Base-by-base conservation (phyloP, 2,329 filamentous ascomycete genomes). In the Biscogniauxia sp. region DNA sequence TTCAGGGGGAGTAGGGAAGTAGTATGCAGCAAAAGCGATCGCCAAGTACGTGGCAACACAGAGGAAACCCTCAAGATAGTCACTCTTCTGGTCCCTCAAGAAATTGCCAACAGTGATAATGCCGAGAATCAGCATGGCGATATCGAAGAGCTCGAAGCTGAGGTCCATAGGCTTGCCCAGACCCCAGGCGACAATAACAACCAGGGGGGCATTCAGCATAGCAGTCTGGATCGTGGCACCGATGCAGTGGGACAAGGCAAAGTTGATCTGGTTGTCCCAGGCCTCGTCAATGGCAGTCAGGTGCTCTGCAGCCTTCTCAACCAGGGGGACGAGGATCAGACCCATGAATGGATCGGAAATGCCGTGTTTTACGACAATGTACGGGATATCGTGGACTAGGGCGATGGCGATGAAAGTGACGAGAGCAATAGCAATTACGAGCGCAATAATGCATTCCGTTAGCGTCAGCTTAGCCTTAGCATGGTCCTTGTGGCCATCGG, bases 81-180 rank as follows among this genome's bases (percentile, higher is more conserved):
- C 96, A 63, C 88, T 92, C 80, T 95, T 94, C 66, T 91, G 88
- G 72, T 97, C 93, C 55, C 92, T 83, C 58, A 97, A 77, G 76
- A 97, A 96, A 63, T 92, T 91, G 1, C 93, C 92, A 45, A 96
- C 91, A 0, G 93, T 92, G 51, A 97, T 80, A 68, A 97, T 94
- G 26, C 91, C 86, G 23, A 97, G 82, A 59, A 97, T 86, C 8
- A 97, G 80, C 64, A 96, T 83, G 59, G 90, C 84, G 20, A 96
- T 84, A 77, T 96, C 92, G 79, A 97, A 97, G 15, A 93, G 82
- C 68, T 95, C 90, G 73, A 97, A 97, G 72, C 92, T 88, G 56
- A 97, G 80, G 64, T 90, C 87, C 84, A 97, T 91, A 5, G 80
- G 71, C 68, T 87, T 87, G 60, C 77, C 76, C 41, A 93, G 76